Conservation (phyloP, 192 early-diverging fungal species). For the Backusella westeae region DNA sequence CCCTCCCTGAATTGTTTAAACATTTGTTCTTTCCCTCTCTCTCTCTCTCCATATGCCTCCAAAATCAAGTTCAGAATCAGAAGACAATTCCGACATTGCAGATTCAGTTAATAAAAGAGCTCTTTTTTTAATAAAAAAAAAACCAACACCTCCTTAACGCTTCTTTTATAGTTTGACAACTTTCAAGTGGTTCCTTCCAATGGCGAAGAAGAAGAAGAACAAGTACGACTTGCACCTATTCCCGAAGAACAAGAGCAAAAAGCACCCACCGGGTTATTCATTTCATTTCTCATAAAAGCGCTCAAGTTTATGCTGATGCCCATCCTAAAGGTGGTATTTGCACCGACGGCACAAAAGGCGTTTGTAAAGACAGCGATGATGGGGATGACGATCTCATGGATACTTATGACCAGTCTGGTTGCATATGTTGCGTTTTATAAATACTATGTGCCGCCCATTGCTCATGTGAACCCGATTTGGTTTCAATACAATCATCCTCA, state of each 20-base stretch:
- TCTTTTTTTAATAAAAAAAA: not conserved
- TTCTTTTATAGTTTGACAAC: not conserved
- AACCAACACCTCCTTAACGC: no score
- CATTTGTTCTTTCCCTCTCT: no score
- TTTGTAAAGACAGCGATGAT: slow-evolving; percentile 20
- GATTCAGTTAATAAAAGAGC: not conserved
- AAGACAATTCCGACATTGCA: not conserved
- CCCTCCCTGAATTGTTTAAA: not conserved
- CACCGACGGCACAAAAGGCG: slow-evolving; percentile 19
- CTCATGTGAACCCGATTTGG: slow-evolving; percentile 22
- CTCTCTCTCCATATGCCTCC: not conserved
- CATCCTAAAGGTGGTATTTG: slow-evolving; percentile 14
- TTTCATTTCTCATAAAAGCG: not conserved
- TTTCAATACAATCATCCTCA: slow-evolving; percentile 9
- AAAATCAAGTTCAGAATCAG: not conserved
- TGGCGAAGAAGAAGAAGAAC: not conserved
- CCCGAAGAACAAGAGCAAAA: not conserved
- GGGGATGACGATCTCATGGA: slow-evolving; percentile 13
- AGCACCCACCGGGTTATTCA: not conserved
- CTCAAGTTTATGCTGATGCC: slow-evolving; percentile 12
- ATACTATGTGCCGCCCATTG: slow-evolving; percentile 17
- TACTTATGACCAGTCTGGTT: slow-evolving; percentile 7
- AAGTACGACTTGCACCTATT: not conserved
- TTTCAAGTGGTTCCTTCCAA: slow-evolving; percentile 19
- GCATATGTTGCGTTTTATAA: slow-evolving; percentile 21